Conservation (phyloP, 2,329 filamentous ascomycete genomes). For the Ophiostoma himal-ulmi region DNA sequence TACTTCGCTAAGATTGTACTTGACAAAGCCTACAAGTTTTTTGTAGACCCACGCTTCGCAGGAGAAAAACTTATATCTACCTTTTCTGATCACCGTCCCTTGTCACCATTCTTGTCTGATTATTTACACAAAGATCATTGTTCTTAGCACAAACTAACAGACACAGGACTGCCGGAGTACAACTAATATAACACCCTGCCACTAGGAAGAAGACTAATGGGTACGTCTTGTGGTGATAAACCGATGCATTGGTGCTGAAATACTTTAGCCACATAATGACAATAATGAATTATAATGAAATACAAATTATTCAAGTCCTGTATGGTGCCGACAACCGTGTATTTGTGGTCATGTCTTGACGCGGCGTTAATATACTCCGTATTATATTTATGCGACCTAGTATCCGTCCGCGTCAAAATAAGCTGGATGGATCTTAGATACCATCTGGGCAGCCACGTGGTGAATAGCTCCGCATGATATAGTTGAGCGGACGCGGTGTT, state of each 20-base stretch:
- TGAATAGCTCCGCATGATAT: too few species aligned
- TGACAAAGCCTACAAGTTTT: constrained; percentile 23
- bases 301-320: neutral
- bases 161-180: neutral
- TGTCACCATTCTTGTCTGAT: constrained; percentile 7
- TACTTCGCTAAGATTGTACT: constrained; percentile 28
- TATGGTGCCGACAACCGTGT: neutral
- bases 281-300: neutral
- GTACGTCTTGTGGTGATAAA: neutral
- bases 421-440: neutral
- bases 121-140: neutral
- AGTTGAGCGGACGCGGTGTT: too few species aligned
- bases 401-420: neutral
- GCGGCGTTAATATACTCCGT: neutral
- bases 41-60: constrained; percentile 20
- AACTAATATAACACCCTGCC: constrained; percentile 20
- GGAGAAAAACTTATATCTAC: constrained; percentile 24
- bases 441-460: too few species aligned
- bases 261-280: neutral
- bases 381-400: neutral
- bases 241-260: neutral
- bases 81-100: constrained; percentile 17
- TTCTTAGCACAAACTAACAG: neutral
- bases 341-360: neutral
- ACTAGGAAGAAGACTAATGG: neutral